These are phyloP conservation scores for Phylloporus sp. DNA, from an alignment of 768 basidiomycete genomes.

Conservation along the genomic window DNA sequence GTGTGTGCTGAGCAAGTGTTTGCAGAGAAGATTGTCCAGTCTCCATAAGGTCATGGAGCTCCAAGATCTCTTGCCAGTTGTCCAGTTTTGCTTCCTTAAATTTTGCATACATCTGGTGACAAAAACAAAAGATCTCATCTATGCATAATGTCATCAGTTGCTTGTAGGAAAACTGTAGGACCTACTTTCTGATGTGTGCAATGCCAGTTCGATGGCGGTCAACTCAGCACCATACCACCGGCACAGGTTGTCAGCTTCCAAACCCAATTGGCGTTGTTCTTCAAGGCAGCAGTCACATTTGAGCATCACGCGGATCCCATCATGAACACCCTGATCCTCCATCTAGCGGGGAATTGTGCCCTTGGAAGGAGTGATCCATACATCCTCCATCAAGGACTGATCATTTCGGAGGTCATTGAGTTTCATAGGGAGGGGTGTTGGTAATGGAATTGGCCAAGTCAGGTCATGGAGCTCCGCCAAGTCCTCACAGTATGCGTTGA, in stretches of 20 bases:
- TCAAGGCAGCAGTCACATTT: not conserved
- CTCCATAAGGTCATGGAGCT: too few relatives aligned
- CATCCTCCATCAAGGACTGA: conserved; percentile 33
- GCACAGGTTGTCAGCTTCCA: conserved; percentile 30
- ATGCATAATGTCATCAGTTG: too few relatives aligned
- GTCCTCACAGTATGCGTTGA: conserved; percentile 25
- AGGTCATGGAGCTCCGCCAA: conserved; percentile 18
- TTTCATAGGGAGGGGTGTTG: conserved; percentile 28
- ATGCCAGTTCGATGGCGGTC: conserved; percentile 16
- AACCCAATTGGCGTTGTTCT: not conserved
- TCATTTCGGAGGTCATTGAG: conserved; percentile 16
- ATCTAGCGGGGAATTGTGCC: not conserved
- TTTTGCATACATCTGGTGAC: too few relatives aligned
- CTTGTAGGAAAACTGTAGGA: too few relatives aligned
- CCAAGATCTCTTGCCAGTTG: too few relatives aligned
- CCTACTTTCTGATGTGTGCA: too few relatives aligned
- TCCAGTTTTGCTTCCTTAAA: too few relatives aligned
- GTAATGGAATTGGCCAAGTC: conserved; percentile 31
- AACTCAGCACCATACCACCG: conserved; percentile 34
- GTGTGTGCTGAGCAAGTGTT: too few relatives aligned
- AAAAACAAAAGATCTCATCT: too few relatives aligned
- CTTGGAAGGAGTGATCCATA: conserved; percentile 5
- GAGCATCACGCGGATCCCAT: not conserved
- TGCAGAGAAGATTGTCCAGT: too few relatives aligned
- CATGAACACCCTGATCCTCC: not conserved